These are phyloP conservation scores for Neospora caninum DNA, from an alignment of 169 alveolate species.

Conservation along the genomic window DNA sequence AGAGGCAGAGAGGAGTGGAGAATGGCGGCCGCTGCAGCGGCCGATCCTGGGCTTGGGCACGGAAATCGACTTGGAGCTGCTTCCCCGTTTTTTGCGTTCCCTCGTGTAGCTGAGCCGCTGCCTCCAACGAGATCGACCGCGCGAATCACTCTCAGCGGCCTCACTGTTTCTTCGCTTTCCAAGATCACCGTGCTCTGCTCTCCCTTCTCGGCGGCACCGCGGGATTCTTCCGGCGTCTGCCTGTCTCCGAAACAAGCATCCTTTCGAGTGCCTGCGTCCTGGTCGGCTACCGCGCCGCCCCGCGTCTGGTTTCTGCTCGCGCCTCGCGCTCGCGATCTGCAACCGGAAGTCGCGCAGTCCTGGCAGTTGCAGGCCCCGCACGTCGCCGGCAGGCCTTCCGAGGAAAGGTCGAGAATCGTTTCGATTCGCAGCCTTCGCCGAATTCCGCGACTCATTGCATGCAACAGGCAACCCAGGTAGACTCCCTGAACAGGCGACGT, in stretches of 20 bases:
- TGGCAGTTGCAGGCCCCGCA: background rate
- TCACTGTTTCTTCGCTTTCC: background rate
- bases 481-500: conserved; percentile 22
- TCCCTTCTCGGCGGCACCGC: background rate
- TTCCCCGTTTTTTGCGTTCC: too few relatives aligned
- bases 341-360: background rate
- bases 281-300: too few relatives aligned
- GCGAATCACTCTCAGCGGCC: background rate
- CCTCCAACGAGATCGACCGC: background rate
- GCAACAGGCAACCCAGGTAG: conserved; percentile 46
- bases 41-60: background rate
- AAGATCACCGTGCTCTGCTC: background rate
- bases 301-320: too few relatives aligned
- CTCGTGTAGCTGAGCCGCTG: too few relatives aligned
- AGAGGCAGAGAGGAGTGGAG: background rate
- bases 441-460: conserved; percentile 46
- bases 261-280: too few relatives aligned
- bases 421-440: conserved; percentile 38
- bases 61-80: background rate
- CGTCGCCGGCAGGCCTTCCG: conserved; percentile 23
- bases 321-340: background rate
- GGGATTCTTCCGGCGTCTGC: background rate
- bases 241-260: background rate
- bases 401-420: background rate
- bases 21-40: background rate